phyloP scores from a whole-genome alignment of 176 grass and related monocot genomes.

The Paspalum notatum region DNA sequence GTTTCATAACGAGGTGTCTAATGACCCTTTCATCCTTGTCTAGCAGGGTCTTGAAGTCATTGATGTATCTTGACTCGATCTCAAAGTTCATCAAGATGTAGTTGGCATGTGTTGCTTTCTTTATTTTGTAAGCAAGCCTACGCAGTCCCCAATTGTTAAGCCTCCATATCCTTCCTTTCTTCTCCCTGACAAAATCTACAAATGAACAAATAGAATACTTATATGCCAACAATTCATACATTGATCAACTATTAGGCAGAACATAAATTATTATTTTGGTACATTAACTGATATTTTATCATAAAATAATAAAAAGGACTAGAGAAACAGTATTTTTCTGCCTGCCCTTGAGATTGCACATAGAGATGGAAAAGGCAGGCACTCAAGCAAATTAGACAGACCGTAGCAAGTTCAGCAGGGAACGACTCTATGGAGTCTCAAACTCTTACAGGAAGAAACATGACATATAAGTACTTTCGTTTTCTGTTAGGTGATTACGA shows the following conservation, averaged over 20 bases:
- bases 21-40: slow-evolving; percentile 94
- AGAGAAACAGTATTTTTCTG: neutral
- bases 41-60: slow-evolving; percentile 87
- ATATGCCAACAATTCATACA: neutral
- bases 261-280: neutral
- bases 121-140: slow-evolving; percentile 86
- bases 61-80: slow-evolving; percentile 78
- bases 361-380: neutral
- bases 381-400: neutral
- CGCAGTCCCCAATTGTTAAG: slow-evolving; percentile 91
- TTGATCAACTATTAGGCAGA: neutral
- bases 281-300: neutral
- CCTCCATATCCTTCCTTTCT: slow-evolving; percentile 98
- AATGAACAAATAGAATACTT: neutral
- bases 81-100: slow-evolving; percentile 98
- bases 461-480: neutral
- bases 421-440: neutral
- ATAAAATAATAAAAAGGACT: neutral
- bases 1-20: slow-evolving; percentile 83
- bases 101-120: slow-evolving; percentile 81
- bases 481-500: slow-evolving; percentile 3
- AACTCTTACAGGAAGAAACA: slow-evolving; percentile 3
- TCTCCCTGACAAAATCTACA: slow-evolving; percentile 84
- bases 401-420: neutral
- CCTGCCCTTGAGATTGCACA: slow-evolving; percentile 4